Evolutionary conservation across 257 asterid species (phyloP).

Genomic region (Parsonsia alboflavescens): DNA sequence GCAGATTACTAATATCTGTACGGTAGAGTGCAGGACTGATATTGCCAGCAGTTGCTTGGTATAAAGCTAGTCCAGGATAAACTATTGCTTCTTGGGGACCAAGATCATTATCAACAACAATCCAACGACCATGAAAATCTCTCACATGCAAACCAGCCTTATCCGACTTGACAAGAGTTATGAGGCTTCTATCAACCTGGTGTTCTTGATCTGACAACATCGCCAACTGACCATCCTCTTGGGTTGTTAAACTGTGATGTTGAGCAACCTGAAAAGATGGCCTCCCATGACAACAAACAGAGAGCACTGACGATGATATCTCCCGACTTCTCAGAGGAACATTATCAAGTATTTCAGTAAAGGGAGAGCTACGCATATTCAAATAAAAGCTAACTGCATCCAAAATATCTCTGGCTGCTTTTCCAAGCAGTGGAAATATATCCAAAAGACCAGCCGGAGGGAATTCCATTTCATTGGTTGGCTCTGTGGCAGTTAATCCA

Average conservation of each 20-base stretch:
- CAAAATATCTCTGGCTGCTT: conserved; percentile 69
- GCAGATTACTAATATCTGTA: conserved; percentile 50
- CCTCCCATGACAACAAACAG: conserved; percentile 79
- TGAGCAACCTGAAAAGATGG: conserved; percentile 86
- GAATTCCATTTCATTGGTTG: conserved; percentile 54
- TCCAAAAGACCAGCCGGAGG: conserved; percentile 80
- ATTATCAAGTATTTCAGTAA: conserved; percentile 81
- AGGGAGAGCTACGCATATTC: conserved; percentile 84
- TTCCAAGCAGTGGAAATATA: conserved; percentile 66
- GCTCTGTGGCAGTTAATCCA: conserved; percentile 58
- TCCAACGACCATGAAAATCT: conserved; percentile 93
- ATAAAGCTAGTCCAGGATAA: conserved; percentile 88
- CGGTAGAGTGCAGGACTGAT: conserved; percentile 77
- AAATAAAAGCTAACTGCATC: conserved; percentile 80
- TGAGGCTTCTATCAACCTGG: conserved; percentile 74
- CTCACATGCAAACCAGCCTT: conserved; percentile 72
- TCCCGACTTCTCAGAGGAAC: conserved; percentile 84
- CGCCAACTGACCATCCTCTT: conserved; percentile 67
- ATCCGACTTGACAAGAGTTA: conserved; percentile 78
- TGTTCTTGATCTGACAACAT: conserved; percentile 79
- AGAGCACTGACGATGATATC: conserved; percentile 73
- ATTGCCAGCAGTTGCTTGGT: conserved; percentile 96
- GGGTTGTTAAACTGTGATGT: conserved; percentile 65
- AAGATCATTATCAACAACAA: conserved; percentile 80
- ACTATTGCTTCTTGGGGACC: conserved; percentile 92